A percentile compares a stretch with the other conserved stretches of the same genome.
phyloP scores from a whole-genome alignment of 2,329 filamentous ascomycete species.

The Colletotrichum theobromicola region DNA sequence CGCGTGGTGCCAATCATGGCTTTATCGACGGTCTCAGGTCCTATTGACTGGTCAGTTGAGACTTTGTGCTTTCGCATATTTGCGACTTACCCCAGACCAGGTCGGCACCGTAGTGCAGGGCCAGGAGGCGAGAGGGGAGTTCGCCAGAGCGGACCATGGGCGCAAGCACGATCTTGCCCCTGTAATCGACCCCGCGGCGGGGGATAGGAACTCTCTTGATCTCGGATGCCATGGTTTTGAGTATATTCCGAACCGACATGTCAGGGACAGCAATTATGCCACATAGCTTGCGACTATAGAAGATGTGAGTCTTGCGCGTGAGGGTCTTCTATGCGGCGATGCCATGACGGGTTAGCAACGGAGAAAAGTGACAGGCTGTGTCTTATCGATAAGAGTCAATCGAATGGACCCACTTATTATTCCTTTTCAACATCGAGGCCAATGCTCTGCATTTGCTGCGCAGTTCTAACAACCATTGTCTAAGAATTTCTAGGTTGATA shows the following conservation, averaged over 20 bases:
- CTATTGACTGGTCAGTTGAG: conserved; percentile 41
- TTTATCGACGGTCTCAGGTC: conserved; percentile 92
- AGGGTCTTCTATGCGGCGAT: conserved; percentile 8
- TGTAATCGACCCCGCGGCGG: conserved; percentile 87
- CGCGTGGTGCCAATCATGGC: conserved; percentile 88
- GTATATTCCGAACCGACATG: conserved; percentile 31
- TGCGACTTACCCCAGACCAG: conserved; percentile 82
- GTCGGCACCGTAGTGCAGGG: conserved; percentile 94
- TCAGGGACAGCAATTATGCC: not conserved
- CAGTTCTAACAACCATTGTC: not conserved
- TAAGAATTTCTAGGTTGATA: not conserved
- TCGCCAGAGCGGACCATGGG: conserved; percentile 99
- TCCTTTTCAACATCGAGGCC: not conserved
- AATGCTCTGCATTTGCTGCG: not conserved
- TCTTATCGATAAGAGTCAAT: conserved; percentile 20
- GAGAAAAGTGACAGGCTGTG: conserved; percentile 1
- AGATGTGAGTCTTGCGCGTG: not conserved
- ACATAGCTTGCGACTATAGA: not conserved
- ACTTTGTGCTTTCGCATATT: not conserved
- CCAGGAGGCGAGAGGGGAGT: conserved; percentile 84
- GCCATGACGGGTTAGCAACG: conserved; percentile 12
- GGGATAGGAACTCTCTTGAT: conserved; percentile 82
- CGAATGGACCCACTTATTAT: not conserved
- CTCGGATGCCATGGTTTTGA: conserved; percentile 62
- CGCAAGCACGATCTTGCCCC: conserved; percentile 91